A percentile compares a stretch with the other conserved stretches of the same genome.
Conservation (phyloP, 176 grass and related monocot species). For the Oropetium thomaeum region DNA sequence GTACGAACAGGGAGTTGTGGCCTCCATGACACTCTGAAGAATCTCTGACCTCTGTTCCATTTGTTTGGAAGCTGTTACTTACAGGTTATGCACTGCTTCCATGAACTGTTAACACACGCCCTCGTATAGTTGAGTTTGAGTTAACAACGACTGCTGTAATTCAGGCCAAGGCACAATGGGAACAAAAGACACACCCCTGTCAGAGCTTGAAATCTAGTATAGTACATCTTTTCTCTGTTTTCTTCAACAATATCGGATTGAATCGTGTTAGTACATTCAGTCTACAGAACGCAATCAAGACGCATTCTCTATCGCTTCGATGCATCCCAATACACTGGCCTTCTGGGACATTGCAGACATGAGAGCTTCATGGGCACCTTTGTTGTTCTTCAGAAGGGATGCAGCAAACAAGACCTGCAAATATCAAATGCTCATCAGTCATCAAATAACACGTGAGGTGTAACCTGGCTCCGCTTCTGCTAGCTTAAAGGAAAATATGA, state of each 20-base stretch:
- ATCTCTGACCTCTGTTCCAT: too few species aligned
- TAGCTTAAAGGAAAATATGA: neutral
- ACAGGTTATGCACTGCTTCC: neutral
- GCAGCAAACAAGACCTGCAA: constrained; percentile 70
- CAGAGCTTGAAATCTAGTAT: neutral
- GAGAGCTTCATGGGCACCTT: constrained; percentile 60
- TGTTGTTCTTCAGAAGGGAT: constrained; percentile 92
- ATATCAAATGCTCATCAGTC: neutral
- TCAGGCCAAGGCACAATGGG: neutral
- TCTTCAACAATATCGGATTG: neutral
- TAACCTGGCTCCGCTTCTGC: neutral
- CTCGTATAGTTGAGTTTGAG: neutral
- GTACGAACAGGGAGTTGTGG: neutral
- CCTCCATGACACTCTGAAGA: too few species aligned
- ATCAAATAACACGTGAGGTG: neutral
- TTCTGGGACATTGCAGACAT: constrained; percentile 80
- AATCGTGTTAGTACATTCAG: neutral
- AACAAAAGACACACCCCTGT: neutral
- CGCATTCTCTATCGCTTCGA: constrained; percentile 82
- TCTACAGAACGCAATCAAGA: constrained; percentile 33
- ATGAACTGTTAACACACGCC: neutral
- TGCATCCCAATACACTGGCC: constrained; percentile 70
- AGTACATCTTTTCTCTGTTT: neutral
- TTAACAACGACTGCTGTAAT: neutral
- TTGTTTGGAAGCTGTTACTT: neutral